Conservation (phyloP, 1,284 basidiomycete genomes). For the Athelia psychrophila region DNA sequence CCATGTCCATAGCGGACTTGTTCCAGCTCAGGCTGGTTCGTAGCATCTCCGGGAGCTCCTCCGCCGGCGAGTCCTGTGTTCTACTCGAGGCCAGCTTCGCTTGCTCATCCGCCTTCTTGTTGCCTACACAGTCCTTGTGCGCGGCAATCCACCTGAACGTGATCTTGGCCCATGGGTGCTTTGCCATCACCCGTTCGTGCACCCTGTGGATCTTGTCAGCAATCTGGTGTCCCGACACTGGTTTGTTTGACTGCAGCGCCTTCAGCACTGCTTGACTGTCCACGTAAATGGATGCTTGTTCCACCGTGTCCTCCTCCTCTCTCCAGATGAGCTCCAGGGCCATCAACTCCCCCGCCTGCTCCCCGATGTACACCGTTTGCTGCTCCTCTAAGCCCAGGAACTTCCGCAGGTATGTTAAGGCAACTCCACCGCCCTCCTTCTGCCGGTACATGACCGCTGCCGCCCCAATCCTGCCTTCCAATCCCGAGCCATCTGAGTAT, state of each 20-base stretch:
- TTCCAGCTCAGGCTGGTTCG: background rate
- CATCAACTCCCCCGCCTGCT: slow-evolving; percentile 13
- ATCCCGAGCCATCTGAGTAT: slow-evolving; percentile 16
- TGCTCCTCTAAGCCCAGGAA: slow-evolving; percentile 7
- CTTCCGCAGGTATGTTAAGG: background rate
- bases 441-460: slow-evolving; percentile 9
- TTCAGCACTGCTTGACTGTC: too few relatives aligned
- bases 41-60: slow-evolving; percentile 11
- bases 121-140: too few relatives aligned
- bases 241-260: too few relatives aligned
- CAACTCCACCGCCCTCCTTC: background rate
- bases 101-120: slow-evolving; percentile 13
- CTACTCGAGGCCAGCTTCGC: slow-evolving; percentile 13
- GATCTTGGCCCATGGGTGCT: background rate
- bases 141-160: too few relatives aligned
- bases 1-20: slow-evolving; percentile 3
- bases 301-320: background rate
- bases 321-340: slow-evolving; percentile 1
- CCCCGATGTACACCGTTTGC: slow-evolving; percentile 17
- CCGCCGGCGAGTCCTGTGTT: background rate
- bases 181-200: too few relatives aligned
- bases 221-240: too few relatives aligned
- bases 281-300: too few relatives aligned
- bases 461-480: slow-evolving; percentile 13
- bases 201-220: too few relatives aligned